Percentiles rank a stretch among this genome's conserved stretches.
Conservation (phyloP, 2,329 filamentous ascomycete species). For the Phaeoacremonium minimum region DNA sequence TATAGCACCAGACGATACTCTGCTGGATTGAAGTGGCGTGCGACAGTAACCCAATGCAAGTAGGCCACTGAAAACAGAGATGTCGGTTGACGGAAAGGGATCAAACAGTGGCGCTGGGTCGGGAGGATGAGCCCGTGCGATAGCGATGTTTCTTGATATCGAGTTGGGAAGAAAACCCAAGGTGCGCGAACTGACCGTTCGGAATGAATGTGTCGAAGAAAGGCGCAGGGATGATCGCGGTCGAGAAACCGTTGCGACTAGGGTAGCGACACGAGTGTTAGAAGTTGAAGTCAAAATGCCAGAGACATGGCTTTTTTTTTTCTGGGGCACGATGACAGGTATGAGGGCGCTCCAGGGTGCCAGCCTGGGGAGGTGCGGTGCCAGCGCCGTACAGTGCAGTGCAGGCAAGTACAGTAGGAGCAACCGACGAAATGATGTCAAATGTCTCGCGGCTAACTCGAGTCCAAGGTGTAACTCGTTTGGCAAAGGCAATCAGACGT, state of each 20-base stretch:
- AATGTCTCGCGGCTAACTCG: too few relatives aligned
- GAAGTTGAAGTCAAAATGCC: not conserved
- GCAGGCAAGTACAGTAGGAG: not conserved
- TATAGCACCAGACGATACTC: too few relatives aligned
- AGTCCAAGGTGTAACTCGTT: too few relatives aligned
- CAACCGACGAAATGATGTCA: not conserved
- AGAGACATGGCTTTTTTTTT: not conserved
- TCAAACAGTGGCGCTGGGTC: too few relatives aligned
- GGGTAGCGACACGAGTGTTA: not conserved
- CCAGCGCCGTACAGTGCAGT: not conserved
- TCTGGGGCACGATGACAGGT: not conserved
- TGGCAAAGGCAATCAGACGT: too few relatives aligned
- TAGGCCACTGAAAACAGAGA: not conserved
- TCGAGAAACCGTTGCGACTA: constrained; percentile 7
- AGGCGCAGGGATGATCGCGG: constrained; percentile 11
- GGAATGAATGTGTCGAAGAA: constrained; percentile 2
- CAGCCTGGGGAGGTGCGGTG: not conserved
- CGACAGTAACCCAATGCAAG: not conserved
- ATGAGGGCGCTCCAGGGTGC: not conserved
- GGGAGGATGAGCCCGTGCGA: too few relatives aligned
- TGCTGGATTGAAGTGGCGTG: too few relatives aligned
- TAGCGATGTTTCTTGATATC: not conserved
- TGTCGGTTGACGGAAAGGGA: not conserved
- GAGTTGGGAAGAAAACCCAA: not conserved
- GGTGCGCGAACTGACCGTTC: not conserved